Conservation (phyloP, 1,139 yeast genomes). For the Arxiozyma heterogenica region DNA sequence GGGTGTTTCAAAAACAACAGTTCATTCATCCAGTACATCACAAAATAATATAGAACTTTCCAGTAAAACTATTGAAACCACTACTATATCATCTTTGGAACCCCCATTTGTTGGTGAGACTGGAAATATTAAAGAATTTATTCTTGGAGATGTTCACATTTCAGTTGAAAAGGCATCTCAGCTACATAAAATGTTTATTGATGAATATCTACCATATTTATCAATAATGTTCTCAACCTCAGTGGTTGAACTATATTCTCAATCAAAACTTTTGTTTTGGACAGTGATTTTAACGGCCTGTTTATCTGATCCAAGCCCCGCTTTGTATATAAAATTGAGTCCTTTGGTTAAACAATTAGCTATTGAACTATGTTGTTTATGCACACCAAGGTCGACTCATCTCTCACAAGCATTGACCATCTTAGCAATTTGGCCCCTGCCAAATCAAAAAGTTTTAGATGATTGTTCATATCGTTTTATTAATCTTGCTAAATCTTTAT, state of each 20-base stretch:
- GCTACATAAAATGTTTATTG: slow-evolving; percentile 60
- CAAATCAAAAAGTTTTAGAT: slow-evolving; percentile 85
- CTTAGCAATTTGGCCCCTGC: slow-evolving; percentile 84
- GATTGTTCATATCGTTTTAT: slow-evolving; percentile 85
- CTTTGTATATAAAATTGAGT: slow-evolving; percentile 66
- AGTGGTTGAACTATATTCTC: slow-evolving; percentile 72
- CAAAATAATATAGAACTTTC: slow-evolving; percentile 8
- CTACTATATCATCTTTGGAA: slow-evolving; percentile 25
- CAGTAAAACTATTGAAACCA: slow-evolving; percentile 22
- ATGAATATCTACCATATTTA: slow-evolving; percentile 60
- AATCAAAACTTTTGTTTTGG: slow-evolving; percentile 84
- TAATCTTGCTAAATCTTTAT: slow-evolving; percentile 75
- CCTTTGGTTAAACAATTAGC: slow-evolving; percentile 78
- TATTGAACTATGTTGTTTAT: slow-evolving; percentile 86
- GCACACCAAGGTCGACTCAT: slow-evolving; percentile 90
- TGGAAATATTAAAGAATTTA: slow-evolving; percentile 46
- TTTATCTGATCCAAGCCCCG: slow-evolving; percentile 78
- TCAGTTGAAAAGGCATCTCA: slow-evolving; percentile 60
- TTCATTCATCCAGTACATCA: background rate
- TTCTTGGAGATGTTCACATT: slow-evolving; percentile 64
- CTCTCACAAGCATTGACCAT: slow-evolving; percentile 82
- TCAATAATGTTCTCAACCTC: slow-evolving; percentile 68
- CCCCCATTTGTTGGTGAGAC: slow-evolving; percentile 23
- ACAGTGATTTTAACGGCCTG: slow-evolving; percentile 81
- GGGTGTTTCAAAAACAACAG: background rate